Percentiles rank a stretch among this genome's conserved stretches.
Conservation (phyloP, 2,329 filamentous ascomycete genomes). For the Penicillium sp. region DNA sequence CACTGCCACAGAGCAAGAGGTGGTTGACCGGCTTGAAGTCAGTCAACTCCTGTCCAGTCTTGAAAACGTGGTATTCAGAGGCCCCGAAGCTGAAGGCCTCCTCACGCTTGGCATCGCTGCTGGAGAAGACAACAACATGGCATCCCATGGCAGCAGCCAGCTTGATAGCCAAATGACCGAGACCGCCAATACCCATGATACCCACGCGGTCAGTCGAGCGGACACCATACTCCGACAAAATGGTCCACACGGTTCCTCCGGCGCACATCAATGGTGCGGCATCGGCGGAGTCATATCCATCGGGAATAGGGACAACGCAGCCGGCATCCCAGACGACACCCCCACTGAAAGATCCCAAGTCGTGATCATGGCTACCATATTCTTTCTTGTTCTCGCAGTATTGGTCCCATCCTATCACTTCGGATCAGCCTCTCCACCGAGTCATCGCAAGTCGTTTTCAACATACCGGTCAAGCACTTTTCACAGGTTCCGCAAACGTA, state of each 20-base stretch:
- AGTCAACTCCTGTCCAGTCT: conserved; percentile 16
- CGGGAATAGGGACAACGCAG: conserved; percentile 40
- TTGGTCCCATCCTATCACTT: conserved; percentile 27
- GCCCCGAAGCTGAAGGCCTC: conserved; percentile 26
- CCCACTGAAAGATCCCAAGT: conserved; percentile 33
- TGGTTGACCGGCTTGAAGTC: conserved; percentile 26
- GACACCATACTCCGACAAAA: conserved; percentile 59
- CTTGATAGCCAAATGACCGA: conserved; percentile 69
- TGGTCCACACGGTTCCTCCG: conserved; percentile 48
- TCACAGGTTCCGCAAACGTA: conserved; percentile 36
- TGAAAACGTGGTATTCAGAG: conserved; percentile 27
- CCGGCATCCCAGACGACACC: conserved; percentile 35
- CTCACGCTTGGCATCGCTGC: conserved; percentile 26
- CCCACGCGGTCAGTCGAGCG: conserved; percentile 67
- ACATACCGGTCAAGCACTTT: conserved; percentile 31
- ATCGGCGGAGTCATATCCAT: conserved; percentile 28
- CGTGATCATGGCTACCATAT: conserved; percentile 32
- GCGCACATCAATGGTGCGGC: conserved; percentile 40
- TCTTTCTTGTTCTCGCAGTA: conserved; percentile 34
- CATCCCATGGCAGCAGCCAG: conserved; percentile 69
- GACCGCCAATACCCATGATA: conserved; percentile 67
- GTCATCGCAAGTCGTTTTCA: background rate
- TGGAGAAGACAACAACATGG: conserved; percentile 44
- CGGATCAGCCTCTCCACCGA: background rate
- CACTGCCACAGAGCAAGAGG: conserved; percentile 25